phyloP scores from a whole-genome alignment of 2,329 filamentous ascomycete genomes.

The Penicillium sclerotigenum region DNA sequence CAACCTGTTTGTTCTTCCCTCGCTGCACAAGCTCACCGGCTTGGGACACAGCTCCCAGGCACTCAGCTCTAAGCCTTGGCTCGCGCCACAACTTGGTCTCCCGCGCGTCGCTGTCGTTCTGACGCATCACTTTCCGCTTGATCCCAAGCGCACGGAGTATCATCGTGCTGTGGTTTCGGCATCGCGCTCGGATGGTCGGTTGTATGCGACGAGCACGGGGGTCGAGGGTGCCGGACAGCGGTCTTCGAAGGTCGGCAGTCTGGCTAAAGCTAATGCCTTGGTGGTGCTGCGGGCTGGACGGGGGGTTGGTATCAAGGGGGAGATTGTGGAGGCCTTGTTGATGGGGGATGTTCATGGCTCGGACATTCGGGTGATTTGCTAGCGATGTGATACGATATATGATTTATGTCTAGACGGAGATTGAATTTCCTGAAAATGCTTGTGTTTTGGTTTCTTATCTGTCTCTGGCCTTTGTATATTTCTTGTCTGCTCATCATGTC shows the following conservation, averaged over 20 bases:
- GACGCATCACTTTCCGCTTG: slow-evolving; percentile 69
- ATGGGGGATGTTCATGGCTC: slow-evolving; percentile 57
- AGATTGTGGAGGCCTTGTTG: slow-evolving; percentile 71
- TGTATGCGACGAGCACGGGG: slow-evolving; percentile 79
- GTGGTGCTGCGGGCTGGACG: slow-evolving; percentile 55
- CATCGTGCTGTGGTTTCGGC: slow-evolving; percentile 76
- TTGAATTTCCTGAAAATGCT: slow-evolving; percentile 10
- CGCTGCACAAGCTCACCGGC: slow-evolving; percentile 73
- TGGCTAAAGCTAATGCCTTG: slow-evolving; percentile 84
- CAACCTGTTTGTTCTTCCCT: slow-evolving; percentile 88
- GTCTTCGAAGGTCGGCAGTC: slow-evolving; percentile 83
- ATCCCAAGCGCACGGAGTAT: slow-evolving; percentile 78
- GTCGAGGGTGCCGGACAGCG: slow-evolving; percentile 61
- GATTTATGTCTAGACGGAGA: slow-evolving; percentile 3
- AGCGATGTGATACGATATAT: slow-evolving; percentile 9
- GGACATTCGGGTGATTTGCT: slow-evolving; percentile 20
- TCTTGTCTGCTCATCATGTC: neutral
- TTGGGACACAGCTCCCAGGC: slow-evolving; percentile 40
- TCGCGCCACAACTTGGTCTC: slow-evolving; percentile 61
- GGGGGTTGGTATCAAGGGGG: slow-evolving; percentile 64
- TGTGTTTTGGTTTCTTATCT: neutral
- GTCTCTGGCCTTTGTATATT: neutral
- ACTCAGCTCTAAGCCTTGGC: slow-evolving; percentile 31
- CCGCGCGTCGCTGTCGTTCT: slow-evolving; percentile 69
- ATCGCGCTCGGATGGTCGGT: slow-evolving; percentile 58